Evolutionary conservation across 2,329 filamentous ascomycete species (phyloP).

Genomic region (Hymenoscyphus linearis): DNA sequence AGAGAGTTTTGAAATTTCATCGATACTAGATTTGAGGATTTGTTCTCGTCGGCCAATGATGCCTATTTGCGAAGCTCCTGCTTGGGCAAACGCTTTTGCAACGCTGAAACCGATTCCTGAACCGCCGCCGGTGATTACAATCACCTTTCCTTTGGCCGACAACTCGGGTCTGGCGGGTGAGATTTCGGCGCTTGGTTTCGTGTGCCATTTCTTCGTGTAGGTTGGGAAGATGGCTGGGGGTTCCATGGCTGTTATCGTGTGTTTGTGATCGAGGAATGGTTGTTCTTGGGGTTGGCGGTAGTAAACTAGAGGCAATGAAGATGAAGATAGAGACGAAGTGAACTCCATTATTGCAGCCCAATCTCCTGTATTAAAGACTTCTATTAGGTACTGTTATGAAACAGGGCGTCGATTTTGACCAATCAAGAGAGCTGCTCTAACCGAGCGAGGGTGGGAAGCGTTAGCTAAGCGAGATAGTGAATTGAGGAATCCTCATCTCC

Average conservation of each 20-base stretch:
- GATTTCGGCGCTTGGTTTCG: slow-evolving; percentile 33
- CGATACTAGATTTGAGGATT: slow-evolving; percentile 20
- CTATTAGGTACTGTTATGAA: too few relatives aligned
- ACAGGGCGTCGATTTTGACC: too few relatives aligned
- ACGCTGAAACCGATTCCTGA: slow-evolving; percentile 42
- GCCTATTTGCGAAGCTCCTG: slow-evolving; percentile 39
- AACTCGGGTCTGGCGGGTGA: slow-evolving; percentile 37
- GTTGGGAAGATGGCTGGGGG: background rate
- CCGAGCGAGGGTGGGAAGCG: too few relatives aligned
- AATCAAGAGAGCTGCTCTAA: too few relatives aligned
- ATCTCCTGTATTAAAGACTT: too few relatives aligned
- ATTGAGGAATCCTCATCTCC: too few relatives aligned
- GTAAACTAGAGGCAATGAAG: too few relatives aligned
- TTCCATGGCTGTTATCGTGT: background rate
- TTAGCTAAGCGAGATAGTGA: too few relatives aligned
- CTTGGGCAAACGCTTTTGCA: slow-evolving; percentile 38
- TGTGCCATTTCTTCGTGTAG: slow-evolving; percentile 34
- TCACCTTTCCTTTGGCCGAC: slow-evolving; percentile 35
- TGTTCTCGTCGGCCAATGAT: slow-evolving; percentile 39
- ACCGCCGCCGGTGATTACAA: slow-evolving; percentile 41
- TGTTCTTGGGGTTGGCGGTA: too few relatives aligned
- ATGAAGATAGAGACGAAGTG: too few relatives aligned
- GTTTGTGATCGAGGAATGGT: too few relatives aligned
- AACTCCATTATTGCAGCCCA: too few relatives aligned
- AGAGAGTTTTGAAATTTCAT: slow-evolving; percentile 35